Evolutionary conservation across 208 protist species (phyloP), one percentile per base, ranked within the genome.

Genomic region (Wallacemonas rigidus): DNA sequence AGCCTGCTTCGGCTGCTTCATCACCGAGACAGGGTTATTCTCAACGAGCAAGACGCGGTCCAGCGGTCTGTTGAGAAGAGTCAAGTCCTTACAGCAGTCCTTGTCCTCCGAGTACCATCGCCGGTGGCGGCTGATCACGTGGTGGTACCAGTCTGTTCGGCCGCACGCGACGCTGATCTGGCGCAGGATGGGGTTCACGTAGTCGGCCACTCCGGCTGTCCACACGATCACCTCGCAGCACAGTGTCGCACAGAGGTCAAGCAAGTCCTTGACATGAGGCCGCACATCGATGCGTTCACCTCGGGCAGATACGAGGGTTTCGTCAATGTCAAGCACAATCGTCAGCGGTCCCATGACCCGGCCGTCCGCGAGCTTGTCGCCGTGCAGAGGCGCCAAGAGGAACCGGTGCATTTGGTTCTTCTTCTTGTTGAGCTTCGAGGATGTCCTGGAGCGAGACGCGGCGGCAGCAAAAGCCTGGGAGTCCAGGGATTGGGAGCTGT

Each of bases 281-380:
- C 89, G 82, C 11, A 85, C 58, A 12, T 84, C 63, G 9, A 95
- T 80, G 56, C 61, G 40, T 2, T 79, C 88, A n/a, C 85, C n/a
- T 1, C 89, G 87, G 14, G 89, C 88, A 2, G 50, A 71, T 3
- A 96, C 85, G 1, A 96, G 72, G 36, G 91, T 94, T 69, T 96
- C 89, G 55, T 96, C 89, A 7, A 96, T 48, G 68, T 96, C 91
- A 48, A 96, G 72, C 1, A 96, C 86, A 9, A 94, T 78, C 5
- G 88, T 86, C 43, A 96, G 77, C 1, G 80, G 74, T 2, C 57
- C 65, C 5, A 76, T 54, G 3, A 56, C 48, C 26, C 58, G 41
- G n/a, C 60, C 60, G 17, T 50, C 60, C 6, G 40, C 11, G 5
- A 65, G 43, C 40, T 14, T 50, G 5, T 73, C 53, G 17, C 51